Conservation (phyloP, 495 filamentous ascomycete species). For the Aspergillus olivimuriae region DNA sequence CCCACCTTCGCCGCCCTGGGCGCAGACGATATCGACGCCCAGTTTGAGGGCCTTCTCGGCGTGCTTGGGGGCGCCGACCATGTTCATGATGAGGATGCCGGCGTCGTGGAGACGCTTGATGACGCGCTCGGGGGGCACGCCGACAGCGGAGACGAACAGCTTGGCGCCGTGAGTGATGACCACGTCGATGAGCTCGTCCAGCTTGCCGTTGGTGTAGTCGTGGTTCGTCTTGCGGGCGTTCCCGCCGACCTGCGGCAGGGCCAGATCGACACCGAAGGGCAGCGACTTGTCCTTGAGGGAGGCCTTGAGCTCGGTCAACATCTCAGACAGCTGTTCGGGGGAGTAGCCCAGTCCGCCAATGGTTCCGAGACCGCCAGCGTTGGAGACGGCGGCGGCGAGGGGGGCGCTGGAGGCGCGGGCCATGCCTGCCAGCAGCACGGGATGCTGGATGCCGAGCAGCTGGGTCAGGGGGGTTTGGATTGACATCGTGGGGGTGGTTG, state of each 20-base stretch:
- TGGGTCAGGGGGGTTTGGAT: conserved; percentile 71
- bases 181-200: conserved; percentile 77
- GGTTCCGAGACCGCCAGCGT: conserved; percentile 79
- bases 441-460: conserved; percentile 71
- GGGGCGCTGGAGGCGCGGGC: conserved; percentile 68
- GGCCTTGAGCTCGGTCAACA: conserved; percentile 76
- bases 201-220: conserved; percentile 80
- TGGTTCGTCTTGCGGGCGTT: conserved; percentile 79
- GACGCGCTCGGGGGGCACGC: conserved; percentile 63
- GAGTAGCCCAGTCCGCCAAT: conserved; percentile 86
- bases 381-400: conserved; percentile 80
- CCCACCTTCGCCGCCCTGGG: conserved; percentile 75
- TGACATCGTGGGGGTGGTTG: conserved; percentile 35
- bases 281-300: conserved; percentile 54
- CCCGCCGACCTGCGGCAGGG: conserved; percentile 77
- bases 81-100: conserved; percentile 83
- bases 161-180: conserved; percentile 69
- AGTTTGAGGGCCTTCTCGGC: conserved; percentile 73
- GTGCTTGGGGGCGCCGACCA: conserved; percentile 90
- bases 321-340: conserved; percentile 66
- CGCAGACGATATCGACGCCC: conserved; percentile 79
- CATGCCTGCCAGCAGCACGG: conserved; percentile 86
- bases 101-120: conserved; percentile 67
- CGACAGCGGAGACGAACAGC: conserved; percentile 78
- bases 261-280: conserved; percentile 83